Percentiles rank a stretch among this genome's conserved stretches.
Evolutionary conservation across 169 alveolate genomes (phyloP).

Genomic region (Plasmodium vivax): DNA sequence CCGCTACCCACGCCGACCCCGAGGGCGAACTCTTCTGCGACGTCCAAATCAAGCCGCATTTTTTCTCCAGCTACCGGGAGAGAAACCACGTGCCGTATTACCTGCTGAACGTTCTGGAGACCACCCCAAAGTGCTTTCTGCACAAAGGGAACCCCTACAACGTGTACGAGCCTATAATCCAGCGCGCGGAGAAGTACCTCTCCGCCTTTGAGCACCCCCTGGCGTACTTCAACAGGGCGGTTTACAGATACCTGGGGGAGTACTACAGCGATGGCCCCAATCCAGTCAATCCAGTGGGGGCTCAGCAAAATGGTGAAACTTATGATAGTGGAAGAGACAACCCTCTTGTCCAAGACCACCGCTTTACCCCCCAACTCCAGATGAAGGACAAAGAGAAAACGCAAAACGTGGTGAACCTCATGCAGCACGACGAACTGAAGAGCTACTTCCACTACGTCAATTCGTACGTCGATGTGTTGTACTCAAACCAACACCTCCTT

Average conservation of each 20-base stretch:
- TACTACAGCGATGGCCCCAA: neutral
- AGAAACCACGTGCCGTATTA: constrained; percentile 36
- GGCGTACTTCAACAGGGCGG: constrained; percentile 5
- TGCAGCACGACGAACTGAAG: constrained; percentile 44
- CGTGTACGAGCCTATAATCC: constrained; percentile 5
- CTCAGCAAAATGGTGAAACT: neutral
- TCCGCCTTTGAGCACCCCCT: constrained; percentile 38
- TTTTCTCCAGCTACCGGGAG: constrained; percentile 41
- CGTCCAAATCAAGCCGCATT: constrained; percentile 32
- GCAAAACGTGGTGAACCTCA: neutral
- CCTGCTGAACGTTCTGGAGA: constrained; percentile 22
- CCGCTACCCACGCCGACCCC: neutral
- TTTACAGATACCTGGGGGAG: constrained; percentile 12
- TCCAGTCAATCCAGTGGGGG: neutral
- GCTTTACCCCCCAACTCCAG: neutral
- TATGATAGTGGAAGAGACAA: neutral
- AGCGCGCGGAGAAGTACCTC: constrained; percentile 13
- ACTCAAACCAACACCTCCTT: constrained; percentile 44
- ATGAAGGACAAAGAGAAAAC: neutral
- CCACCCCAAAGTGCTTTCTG: constrained; percentile 24
- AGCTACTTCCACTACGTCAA: constrained; percentile 74
- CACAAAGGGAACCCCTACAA: constrained; percentile 20
- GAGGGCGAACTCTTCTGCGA: constrained; percentile 9
- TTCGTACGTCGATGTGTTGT: constrained; percentile 77
- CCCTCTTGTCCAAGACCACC: neutral